phyloP scores from a whole-genome alignment of 208 protist genomes.

The Endotrypanum monterogeii region DNA sequence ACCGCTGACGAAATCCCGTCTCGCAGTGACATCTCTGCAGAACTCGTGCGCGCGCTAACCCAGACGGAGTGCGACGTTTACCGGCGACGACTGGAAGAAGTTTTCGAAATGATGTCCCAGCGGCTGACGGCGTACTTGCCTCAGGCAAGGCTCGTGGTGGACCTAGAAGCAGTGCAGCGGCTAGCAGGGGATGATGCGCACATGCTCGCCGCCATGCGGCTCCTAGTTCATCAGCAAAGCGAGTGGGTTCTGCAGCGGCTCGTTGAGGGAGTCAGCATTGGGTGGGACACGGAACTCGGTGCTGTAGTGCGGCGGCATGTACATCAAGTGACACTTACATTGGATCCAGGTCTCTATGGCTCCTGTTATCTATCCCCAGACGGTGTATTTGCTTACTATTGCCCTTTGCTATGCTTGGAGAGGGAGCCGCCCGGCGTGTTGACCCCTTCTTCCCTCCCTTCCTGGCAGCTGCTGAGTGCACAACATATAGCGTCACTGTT shows the following conservation, averaged over 20 bases:
- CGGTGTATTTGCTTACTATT: conserved; percentile 66
- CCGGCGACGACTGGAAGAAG: conserved; percentile 42
- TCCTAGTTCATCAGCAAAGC: conserved; percentile 69
- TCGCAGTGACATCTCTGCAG: conserved; percentile 45
- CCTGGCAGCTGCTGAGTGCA: conserved; percentile 70
- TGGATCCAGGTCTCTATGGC: conserved; percentile 47
- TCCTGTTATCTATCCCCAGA: conserved; percentile 50
- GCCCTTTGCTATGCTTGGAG: conserved; percentile 68
- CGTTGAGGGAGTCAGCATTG: conserved; percentile 65
- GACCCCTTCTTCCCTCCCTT: conserved; percentile 31
- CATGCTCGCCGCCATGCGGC: conserved; percentile 55
- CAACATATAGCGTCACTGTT: conserved; percentile 73
- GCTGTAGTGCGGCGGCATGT: conserved; percentile 61
- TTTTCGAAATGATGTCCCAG: conserved; percentile 46
- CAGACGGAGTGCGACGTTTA: conserved; percentile 46
- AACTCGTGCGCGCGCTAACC: conserved; percentile 42
- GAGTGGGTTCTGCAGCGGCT: conserved; percentile 73
- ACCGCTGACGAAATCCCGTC: conserved; percentile 37
- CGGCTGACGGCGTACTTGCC: conserved; percentile 57
- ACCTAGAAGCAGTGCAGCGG: conserved; percentile 39
- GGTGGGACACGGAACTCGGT: conserved; percentile 79
- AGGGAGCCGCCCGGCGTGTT: conserved; percentile 21
- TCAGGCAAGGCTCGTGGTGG: conserved; percentile 44
- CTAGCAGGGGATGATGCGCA: conserved; percentile 44
- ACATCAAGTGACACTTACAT: conserved; percentile 49